phyloP scores from a whole-genome alignment of 306 rosid genomes.

The Castanospermum australe region DNA sequence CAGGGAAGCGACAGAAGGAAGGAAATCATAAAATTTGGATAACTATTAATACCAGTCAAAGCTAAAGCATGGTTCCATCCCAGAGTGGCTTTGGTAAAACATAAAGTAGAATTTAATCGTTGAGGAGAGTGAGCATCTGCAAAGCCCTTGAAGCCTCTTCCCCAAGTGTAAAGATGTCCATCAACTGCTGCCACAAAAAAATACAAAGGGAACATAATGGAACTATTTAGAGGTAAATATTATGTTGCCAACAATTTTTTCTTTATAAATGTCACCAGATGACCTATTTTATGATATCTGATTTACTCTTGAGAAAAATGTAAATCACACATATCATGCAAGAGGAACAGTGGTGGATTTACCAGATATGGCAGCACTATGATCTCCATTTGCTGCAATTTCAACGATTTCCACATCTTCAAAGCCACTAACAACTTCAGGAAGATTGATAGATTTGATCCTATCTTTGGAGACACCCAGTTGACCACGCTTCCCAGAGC shows the following conservation, averaged over 20 bases:
- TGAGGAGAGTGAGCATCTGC: conserved; percentile 58
- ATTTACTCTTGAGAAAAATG: background rate
- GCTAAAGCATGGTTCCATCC: conserved; percentile 94
- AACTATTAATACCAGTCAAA: conserved; percentile 53
- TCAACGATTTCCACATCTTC: conserved; percentile 47
- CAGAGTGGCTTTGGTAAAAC: conserved; percentile 46
- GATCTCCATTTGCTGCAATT: conserved; percentile 86
- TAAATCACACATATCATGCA: conserved; percentile 10
- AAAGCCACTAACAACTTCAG: conserved; percentile 45
- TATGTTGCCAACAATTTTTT: background rate
- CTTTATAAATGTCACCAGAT: background rate
- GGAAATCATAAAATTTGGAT: background rate
- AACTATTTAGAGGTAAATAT: background rate
- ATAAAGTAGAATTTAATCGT: conserved; percentile 28
- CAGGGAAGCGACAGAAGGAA: background rate
- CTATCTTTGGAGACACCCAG: conserved; percentile 61
- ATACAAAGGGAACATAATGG: background rate
- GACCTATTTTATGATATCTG: background rate
- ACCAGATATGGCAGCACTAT: conserved; percentile 87
- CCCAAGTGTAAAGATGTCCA: conserved; percentile 84
- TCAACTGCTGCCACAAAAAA: conserved; percentile 42
- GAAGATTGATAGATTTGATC: conserved; percentile 56
- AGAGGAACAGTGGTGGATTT: conserved; percentile 18
- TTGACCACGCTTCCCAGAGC: conserved; percentile 92
- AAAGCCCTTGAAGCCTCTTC: conserved; percentile 72